Conservation (phyloP, 352 stramenopile genomes). For the Phytophthora colocasiae region DNA sequence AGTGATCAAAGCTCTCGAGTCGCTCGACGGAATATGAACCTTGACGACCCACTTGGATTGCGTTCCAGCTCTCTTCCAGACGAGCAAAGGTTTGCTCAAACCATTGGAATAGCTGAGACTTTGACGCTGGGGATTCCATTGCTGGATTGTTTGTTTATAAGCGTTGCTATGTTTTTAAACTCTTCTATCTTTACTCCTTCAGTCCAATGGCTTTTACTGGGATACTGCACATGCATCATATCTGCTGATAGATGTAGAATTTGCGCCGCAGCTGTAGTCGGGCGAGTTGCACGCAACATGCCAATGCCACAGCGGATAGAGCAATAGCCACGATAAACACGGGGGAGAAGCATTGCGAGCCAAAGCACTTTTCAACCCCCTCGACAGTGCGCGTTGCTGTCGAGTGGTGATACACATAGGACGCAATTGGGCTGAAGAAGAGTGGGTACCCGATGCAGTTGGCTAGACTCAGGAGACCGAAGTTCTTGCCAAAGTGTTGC, state of each 20-base stretch:
- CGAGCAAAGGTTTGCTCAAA: not conserved
- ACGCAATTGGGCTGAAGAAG: conserved; percentile 78
- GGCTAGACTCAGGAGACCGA: conserved; percentile 78
- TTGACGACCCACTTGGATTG: conserved; percentile 19
- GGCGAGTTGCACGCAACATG: conserved; percentile 57
- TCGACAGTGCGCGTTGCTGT: conserved; percentile 22
- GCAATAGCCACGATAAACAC: conserved; percentile 69
- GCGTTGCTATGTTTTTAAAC: too few species aligned
- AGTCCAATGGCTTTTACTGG: not conserved
- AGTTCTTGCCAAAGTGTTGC: conserved; percentile 87
- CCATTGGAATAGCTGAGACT: not conserved
- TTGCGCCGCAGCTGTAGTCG: conserved; percentile 40
- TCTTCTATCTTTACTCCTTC: too few species aligned
- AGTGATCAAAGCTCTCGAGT: conserved; percentile 9
- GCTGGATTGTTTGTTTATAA: too few species aligned
- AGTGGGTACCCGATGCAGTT: conserved; percentile 87
- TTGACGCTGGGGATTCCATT: too few species aligned
- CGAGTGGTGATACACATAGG: conserved; percentile 70
- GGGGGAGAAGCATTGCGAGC: conserved; percentile 62
- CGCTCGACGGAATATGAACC: conserved; percentile 12
- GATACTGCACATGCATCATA: conserved; percentile 32
- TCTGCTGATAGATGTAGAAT: conserved; percentile 43
- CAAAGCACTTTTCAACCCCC: conserved; percentile 66
- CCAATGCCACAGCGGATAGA: conserved; percentile 62
- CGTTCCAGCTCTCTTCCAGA: conserved; percentile 1